These are phyloP conservation scores for Penicillium sp. DNA, from an alignment of 2,329 filamentous ascomycete species.

Conservation along the genomic window DNA sequence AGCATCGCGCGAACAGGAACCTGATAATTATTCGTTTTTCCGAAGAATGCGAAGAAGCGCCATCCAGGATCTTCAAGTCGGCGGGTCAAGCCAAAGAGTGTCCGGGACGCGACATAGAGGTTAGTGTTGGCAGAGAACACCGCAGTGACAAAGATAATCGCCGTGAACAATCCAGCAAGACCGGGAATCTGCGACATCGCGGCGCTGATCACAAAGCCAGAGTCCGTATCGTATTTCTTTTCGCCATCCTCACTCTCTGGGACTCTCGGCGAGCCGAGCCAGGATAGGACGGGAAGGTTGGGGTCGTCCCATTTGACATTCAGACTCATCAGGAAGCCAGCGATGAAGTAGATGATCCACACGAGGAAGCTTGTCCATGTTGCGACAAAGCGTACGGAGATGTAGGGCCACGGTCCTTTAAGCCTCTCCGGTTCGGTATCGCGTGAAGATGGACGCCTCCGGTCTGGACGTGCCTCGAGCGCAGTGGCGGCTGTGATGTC, in stretches of 20 bases:
- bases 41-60: conserved; percentile 29
- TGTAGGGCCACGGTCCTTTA: conserved; percentile 16
- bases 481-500: conserved; percentile 42
- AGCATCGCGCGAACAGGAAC: conserved; percentile 48
- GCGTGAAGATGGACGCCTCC: conserved; percentile 1
- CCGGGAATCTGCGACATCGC: conserved; percentile 25
- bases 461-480: conserved; percentile 36
- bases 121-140: conserved; percentile 40
- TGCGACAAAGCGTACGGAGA: conserved; percentile 33
- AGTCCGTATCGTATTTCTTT: conserved; percentile 15
- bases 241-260: neutral
- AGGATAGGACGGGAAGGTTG: conserved; percentile 26
- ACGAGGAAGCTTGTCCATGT: conserved; percentile 37
- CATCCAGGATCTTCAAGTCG: conserved; percentile 21
- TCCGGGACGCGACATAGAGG: conserved; percentile 41
- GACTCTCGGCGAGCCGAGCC: conserved; percentile 19
- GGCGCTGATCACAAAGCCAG: conserved; percentile 34
- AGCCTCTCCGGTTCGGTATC: neutral
- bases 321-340: conserved; percentile 30
- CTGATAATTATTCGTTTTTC: conserved; percentile 29
- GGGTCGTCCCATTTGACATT: conserved; percentile 32
- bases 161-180: conserved; percentile 32
- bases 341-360: conserved; percentile 33
- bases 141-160: conserved; percentile 35
- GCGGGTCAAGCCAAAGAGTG: conserved; percentile 37